Evolutionary conservation across 2,329 filamentous ascomycete species (phyloP).

Genomic region (Aspergillus nomiae): DNA sequence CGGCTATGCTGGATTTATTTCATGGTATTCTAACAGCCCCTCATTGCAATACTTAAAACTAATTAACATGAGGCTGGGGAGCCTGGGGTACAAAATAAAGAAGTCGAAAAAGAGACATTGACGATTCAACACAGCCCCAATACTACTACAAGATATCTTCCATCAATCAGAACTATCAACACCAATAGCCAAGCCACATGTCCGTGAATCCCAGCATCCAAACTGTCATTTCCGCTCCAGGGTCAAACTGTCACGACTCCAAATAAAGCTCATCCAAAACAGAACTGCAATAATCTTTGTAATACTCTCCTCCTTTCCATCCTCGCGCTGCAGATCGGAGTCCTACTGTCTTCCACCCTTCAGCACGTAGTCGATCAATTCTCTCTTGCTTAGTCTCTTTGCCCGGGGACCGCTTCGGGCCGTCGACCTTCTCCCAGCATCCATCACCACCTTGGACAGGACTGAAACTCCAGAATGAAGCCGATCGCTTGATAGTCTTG

Average conservation of each 20-base stretch:
- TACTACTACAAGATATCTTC: too few species aligned
- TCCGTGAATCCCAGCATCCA: background rate
- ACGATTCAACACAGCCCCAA: too few species aligned
- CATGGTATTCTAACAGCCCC: too few species aligned
- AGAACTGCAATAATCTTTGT: slow-evolving; percentile 37
- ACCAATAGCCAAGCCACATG: background rate
- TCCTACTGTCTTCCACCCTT: slow-evolving; percentile 42
- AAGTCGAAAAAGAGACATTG: too few species aligned
- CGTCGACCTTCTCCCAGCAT: background rate
- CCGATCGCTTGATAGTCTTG: slow-evolving; percentile 30
- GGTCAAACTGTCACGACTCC: background rate
- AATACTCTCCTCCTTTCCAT: slow-evolving; percentile 42
- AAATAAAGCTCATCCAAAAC: slow-evolving; percentile 41
- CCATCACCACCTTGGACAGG: slow-evolving; percentile 23
- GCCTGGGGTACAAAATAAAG: too few species aligned
- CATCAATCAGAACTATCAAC: too few species aligned
- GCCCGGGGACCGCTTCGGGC: background rate
- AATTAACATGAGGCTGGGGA: too few species aligned
- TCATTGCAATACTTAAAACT: too few species aligned
- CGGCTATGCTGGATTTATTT: too few species aligned
- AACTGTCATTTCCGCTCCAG: background rate
- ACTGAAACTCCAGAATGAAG: slow-evolving; percentile 45
- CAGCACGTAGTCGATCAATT: slow-evolving; percentile 36
- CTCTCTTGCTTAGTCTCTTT: slow-evolving; percentile 38
- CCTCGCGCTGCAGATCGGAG: slow-evolving; percentile 31